Evolutionary conservation across 2,329 filamentous ascomycete genomes (phyloP).

Genomic region (Colletotrichum caudatum): DNA sequence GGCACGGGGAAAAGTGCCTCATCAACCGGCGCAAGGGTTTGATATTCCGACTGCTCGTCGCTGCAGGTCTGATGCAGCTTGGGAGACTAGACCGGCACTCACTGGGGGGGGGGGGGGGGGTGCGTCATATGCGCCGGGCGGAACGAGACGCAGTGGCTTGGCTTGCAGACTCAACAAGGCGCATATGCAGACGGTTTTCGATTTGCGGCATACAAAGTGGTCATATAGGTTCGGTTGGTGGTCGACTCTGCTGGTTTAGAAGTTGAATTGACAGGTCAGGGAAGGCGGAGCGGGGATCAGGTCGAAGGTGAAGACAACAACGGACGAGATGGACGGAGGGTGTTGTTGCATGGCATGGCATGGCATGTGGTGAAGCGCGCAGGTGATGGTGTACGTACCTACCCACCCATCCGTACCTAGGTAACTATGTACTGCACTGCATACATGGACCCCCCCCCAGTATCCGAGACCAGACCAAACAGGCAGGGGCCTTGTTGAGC

Average conservation of each 20-base stretch:
- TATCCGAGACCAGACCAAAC: constrained; percentile 26
- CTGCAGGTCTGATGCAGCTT: constrained; percentile 28
- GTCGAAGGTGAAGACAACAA: constrained; percentile 3
- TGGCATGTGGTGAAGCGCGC: constrained; percentile 7
- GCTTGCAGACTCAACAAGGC: constrained; percentile 20
- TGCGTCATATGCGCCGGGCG: constrained; percentile 25
- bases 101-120: neutral
- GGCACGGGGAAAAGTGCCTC: constrained; percentile 14
- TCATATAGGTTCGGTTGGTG: neutral
- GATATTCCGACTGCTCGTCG: constrained; percentile 14
- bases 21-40: constrained; percentile 1
- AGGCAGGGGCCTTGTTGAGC: constrained; percentile 25
- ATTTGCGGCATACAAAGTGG: neutral
- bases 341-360: constrained; percentile 10
- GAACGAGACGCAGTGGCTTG: constrained; percentile 30
- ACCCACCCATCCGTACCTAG: neutral
- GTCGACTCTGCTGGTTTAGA: constrained; percentile 11
- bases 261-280: constrained; percentile 23
- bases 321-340: neutral
- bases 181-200: constrained; percentile 21
- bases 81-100: constrained; percentile 26
- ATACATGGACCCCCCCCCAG: neutral
- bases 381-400: neutral
- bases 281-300: constrained; percentile 9
- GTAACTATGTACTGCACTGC: no score